These are phyloP conservation scores for Aureoboletus auriporus DNA, from an alignment of 768 basidiomycete genomes.

Conservation along the genomic window DNA sequence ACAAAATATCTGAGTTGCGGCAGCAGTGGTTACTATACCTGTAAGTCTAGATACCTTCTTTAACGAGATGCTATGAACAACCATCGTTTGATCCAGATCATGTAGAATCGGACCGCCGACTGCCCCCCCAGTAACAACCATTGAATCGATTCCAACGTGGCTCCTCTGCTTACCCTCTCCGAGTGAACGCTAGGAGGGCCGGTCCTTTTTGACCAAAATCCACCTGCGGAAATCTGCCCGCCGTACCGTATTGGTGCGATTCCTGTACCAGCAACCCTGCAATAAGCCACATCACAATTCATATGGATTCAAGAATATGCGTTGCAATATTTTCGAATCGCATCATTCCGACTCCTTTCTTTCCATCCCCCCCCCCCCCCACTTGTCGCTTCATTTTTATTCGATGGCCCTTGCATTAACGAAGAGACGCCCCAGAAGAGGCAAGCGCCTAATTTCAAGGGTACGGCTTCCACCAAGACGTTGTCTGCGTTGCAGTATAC, in stretches of 20 bases:
- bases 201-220: constrained; percentile 67
- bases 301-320: too few relatives aligned
- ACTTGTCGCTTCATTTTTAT: not conserved
- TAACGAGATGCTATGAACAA: constrained; percentile 62
- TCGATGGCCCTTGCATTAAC: constrained; percentile 53
- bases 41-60: too few relatives aligned
- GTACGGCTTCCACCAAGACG: constrained; percentile 84
- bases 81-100: constrained; percentile 69
- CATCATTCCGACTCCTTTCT: not conserved
- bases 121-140: too few relatives aligned
- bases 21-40: too few relatives aligned
- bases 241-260: constrained; percentile 49
- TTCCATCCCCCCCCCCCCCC: too few relatives aligned
- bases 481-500: constrained; percentile 35
- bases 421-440: constrained; percentile 47
- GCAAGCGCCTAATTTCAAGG: constrained; percentile 64
- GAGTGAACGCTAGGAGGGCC: constrained; percentile 43
- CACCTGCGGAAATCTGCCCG: too few relatives aligned
- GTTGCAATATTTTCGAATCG: too few relatives aligned
- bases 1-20: too few relatives aligned
- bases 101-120: constrained; percentile 36
- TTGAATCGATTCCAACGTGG: too few relatives aligned
- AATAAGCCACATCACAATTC: too few relatives aligned
- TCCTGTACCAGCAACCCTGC: constrained; percentile 60
- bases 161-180: constrained; percentile 38